These are phyloP conservation scores for Rhodotorula graminis DNA, from an alignment of 768 basidiomycete genomes.

Conservation along the genomic window DNA sequence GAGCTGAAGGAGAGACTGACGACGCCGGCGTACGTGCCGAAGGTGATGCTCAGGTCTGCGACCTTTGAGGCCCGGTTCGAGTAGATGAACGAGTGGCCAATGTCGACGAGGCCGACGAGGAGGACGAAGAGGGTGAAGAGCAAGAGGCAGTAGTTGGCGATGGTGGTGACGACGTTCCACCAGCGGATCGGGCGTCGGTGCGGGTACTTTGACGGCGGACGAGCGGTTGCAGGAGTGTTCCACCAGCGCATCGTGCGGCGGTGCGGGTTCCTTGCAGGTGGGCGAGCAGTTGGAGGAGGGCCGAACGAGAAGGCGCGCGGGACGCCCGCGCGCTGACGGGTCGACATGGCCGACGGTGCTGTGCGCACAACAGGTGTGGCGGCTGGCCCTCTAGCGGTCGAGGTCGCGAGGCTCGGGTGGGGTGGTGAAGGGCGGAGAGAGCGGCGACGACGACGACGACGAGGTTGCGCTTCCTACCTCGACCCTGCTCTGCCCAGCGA, in stretches of 20 bases:
- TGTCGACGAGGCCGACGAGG: constrained; percentile 9
- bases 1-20: background rate
- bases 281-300: background rate
- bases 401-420: background rate
- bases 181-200: background rate
- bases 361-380: too few species aligned
- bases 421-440: too few species aligned
- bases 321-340: background rate
- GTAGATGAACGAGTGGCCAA: background rate
- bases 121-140: constrained; percentile 2
- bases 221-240: too few species aligned
- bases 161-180: background rate
- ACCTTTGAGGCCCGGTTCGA: constrained; percentile 1
- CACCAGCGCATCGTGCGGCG: too few species aligned
- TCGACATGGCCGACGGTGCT: background rate
- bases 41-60: constrained; percentile 2
- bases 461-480: too few species aligned
- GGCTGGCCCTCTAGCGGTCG: too few species aligned
- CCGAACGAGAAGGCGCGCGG: background rate
- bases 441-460: background rate
- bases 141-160: background rate
- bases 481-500: background rate
- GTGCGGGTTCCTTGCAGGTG: background rate
- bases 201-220: background rate
- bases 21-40: constrained; percentile 6